Conservation (phyloP, 1,284 basidiomycete genomes). For the Sporisorium graminicola region DNA sequence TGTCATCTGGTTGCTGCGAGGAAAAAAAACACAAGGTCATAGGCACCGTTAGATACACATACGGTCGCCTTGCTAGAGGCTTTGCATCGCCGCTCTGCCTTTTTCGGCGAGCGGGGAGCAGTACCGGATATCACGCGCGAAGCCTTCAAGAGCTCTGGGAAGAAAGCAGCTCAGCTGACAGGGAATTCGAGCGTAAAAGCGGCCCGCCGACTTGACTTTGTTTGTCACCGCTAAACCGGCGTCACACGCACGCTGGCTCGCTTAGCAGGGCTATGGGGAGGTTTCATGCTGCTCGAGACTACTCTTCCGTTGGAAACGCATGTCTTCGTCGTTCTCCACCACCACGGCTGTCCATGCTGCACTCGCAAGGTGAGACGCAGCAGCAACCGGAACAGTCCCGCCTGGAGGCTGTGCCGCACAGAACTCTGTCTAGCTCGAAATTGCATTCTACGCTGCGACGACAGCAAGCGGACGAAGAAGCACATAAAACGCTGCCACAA, state of each 20-base stretch:
- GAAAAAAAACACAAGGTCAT: too few relatives aligned
- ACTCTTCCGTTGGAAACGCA: conserved; percentile 5
- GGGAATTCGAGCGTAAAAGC: too few relatives aligned
- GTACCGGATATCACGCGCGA: conserved; percentile 3
- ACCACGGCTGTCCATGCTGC: conserved; percentile 12
- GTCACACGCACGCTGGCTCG: too few relatives aligned
- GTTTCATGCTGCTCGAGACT: conserved; percentile 10
- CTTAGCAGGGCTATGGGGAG: conserved; percentile 10
- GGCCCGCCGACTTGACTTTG: too few relatives aligned
- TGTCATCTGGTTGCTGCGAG: too few relatives aligned
- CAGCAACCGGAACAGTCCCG: background rate
- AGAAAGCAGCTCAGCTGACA: too few relatives aligned
- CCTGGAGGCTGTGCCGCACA: conserved; percentile 4
- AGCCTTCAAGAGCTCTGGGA: background rate
- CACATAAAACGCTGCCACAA: background rate
- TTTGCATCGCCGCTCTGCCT: background rate
- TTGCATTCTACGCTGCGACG: background rate
- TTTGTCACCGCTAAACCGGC: background rate
- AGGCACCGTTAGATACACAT: too few relatives aligned
- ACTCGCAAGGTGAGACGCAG: background rate
- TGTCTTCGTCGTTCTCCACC: background rate
- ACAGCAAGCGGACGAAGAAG: background rate
- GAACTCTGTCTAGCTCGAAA: background rate
- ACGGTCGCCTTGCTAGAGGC: too few relatives aligned
- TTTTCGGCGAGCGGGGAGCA: background rate